Conservation (phyloP, 2,329 filamentous ascomycete species). For the Paracamarosporium sp. region DNA sequence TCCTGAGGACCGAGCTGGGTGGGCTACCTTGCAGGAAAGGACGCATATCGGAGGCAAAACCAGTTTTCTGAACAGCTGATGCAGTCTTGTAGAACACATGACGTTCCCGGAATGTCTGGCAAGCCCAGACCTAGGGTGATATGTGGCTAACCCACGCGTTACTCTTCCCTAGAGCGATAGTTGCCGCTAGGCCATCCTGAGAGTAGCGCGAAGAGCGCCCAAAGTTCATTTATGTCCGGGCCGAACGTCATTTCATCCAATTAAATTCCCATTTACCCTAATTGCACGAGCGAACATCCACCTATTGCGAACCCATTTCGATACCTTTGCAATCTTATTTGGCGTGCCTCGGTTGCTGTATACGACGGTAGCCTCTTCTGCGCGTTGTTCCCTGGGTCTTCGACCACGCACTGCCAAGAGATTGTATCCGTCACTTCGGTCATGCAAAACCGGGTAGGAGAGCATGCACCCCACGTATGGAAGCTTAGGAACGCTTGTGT, state of each 20-base stretch:
- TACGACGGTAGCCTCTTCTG: background rate
- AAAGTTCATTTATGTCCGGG: background rate
- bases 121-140: background rate
- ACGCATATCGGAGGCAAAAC: background rate
- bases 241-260: background rate
- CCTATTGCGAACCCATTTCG: background rate
- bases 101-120: background rate
- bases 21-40: background rate
- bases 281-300: conserved; percentile 1
- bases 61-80: background rate
- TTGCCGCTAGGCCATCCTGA: background rate
- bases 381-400: background rate
- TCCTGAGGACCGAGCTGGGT: background rate
- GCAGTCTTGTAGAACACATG: background rate
- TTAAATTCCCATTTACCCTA: conserved; percentile 5
- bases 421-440: background rate
- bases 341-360: background rate
- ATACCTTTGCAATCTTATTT: background rate
- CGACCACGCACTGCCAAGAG: background rate
- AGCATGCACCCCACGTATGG: background rate
- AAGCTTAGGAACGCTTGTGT: background rate
- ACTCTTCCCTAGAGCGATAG: too few relatives aligned
- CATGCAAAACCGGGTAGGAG: background rate
- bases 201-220: background rate
- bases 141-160: background rate